Base-by-base conservation (phyloP, 805 yeast genomes). In the Cyberlindnera galapagoensis region DNA sequence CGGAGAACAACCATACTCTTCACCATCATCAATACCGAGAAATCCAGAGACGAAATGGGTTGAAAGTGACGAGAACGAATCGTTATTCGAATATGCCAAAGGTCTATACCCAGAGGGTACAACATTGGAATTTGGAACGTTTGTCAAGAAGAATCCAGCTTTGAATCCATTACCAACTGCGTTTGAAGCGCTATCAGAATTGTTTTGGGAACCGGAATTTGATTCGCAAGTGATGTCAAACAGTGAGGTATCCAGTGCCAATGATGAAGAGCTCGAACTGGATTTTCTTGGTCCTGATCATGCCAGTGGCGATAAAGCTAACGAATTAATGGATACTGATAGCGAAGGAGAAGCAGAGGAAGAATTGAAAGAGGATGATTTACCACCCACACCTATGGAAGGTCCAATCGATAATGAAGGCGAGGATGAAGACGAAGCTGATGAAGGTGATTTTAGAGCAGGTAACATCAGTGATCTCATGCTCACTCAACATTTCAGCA, bases 21-120 rank as follows among this genome's bases (percentile, higher is more conserved):
- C 46, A 12, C 34, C 52, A 15, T 20, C 54, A 18, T 27, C 46
- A 40, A 20, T 60, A 4, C 33, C 44, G 2, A 49, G 76, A 26
- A 13, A 18, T 0, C 36, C 39, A 1, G 28, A 39, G 2, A 46
- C 49, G 1, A 24, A 47, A 3, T 73, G 79, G 79, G 57, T 58
- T 12, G 71, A 65, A 12, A 53, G 61, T 7, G 56, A 53, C 0
- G 69, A 65, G 14, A 51, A 65, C 22, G 32, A 52, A 10, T 36
- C 46, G 3, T 37, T 64, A 34, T 57, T 66, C 15, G 43, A 55
- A 1, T 58, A 55, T 22, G 52, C 51, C 7, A 52, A 49, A 24
- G 34, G 35, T 3, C 27, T 49, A 30, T 34, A 43, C 25, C 15
- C 45, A 9, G 37, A 27, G 2, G 13, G 24, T 3, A 36, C 24